These are phyloP conservation scores for Euphorbia celastroides DNA, from an alignment of 441 rosid genomes.

Conservation along the genomic window DNA sequence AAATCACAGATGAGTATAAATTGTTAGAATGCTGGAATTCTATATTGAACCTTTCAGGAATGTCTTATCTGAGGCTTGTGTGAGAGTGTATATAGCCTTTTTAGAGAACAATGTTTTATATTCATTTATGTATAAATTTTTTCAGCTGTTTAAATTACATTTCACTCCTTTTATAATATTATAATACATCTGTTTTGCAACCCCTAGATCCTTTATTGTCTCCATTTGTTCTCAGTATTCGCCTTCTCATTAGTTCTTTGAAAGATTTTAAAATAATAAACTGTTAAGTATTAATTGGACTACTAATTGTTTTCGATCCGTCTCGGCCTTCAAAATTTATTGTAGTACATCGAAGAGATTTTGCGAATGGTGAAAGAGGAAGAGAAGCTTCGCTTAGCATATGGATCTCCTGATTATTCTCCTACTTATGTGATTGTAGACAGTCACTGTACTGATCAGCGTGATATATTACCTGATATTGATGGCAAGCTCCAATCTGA, in stretches of 20 bases:
- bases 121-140: too few relatives aligned
- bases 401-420: conserved; percentile 40
- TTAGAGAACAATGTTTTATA: neutral
- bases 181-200: neutral
- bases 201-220: neutral
- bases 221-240: neutral
- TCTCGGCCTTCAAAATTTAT: conserved; percentile 23
- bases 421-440: conserved; percentile 44
- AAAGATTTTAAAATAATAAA: conserved; percentile 1
- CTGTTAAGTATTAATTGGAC: conserved; percentile 22
- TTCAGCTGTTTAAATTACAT: too few relatives aligned
- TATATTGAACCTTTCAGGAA: too few relatives aligned
- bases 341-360: conserved; percentile 39
- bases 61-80: too few relatives aligned
- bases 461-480: conserved; percentile 34
- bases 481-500: conserved; percentile 44
- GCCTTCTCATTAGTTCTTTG: neutral
- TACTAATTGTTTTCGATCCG: conserved; percentile 25
- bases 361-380: conserved; percentile 40
- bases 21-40: too few relatives aligned
- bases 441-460: conserved; percentile 32
- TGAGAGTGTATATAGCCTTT: neutral
- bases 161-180: neutral
- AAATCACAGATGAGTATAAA: too few relatives aligned
- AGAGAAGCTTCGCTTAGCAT: conserved; percentile 32